Evolutionary conservation across 805 yeast genomes (phyloP), one percentile per base, ranked within the genome.

Genomic region (Kazachstania kunashirensis): DNA sequence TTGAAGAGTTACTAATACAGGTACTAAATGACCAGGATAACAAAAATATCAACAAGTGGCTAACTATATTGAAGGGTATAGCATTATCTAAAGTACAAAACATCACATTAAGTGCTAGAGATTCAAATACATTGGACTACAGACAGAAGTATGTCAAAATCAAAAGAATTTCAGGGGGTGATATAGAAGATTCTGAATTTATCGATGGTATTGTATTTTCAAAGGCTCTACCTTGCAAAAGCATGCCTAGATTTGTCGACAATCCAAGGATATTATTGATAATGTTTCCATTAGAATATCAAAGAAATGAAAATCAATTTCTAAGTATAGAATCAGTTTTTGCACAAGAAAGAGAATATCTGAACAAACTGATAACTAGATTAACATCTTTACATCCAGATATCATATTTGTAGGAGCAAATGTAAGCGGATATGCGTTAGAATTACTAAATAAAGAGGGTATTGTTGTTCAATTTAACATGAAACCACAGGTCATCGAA

Each of bases 201-300:
- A 56, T 89, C 3, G 77, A 81, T 50, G 99, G 98, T 0, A 59
- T 84, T 4, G 80, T 84, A 3, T 85, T 88, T 57, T 81, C 96
- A 0, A 85, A 86, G 46, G 75, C 78, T 13, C 64, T 88, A 30
- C 95, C 95, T 3, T 66, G 83, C 26, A 84, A 79, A 50, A 56
- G 71, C 1, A 94, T 92, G 98, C 73, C 85, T 0, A 57, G 73
- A 5, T 52, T 55, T 17, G 66, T 94, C 6, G 49, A 53, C 0
- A 68, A 73, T 34, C 97, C 99, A 0, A 71, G 77, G 37, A 81
- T 92, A 27, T 75, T 89, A 40, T 65, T 94, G 13, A 68, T 92
- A 5, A 79, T 86, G 67, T 92, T 92, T 50, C 96, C 96, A 0
- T 62, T 92, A 18, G 97, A 88, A 52, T 92, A 85, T 47, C 66